Evolutionary conservation across 2,329 filamentous ascomycete species (phyloP).

Genomic region (Clarireedia hainanense): DNA sequence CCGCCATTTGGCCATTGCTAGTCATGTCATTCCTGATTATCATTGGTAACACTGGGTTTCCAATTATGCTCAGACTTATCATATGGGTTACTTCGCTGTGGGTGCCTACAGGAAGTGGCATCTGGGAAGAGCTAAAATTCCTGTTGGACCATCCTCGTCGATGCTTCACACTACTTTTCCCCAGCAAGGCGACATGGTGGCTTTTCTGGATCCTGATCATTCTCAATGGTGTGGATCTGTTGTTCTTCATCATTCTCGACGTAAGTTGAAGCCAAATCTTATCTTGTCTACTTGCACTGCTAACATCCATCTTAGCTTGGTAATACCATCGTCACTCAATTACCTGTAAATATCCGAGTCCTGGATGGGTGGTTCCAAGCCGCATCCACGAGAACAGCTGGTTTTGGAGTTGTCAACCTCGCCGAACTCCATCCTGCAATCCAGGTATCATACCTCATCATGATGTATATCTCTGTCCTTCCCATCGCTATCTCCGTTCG

Average conservation of each 20-base stretch:
- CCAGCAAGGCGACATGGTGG: conserved; percentile 89
- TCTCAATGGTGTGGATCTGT: conserved; percentile 75
- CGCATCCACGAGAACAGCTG: conserved; percentile 80
- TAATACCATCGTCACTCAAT: conserved; percentile 54
- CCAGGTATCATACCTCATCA: conserved; percentile 89
- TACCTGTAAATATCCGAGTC: conserved; percentile 68
- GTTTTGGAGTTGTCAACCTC: conserved; percentile 76
- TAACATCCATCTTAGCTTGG: conserved; percentile 49
- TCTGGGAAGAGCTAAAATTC: conserved; percentile 88
- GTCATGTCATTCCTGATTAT: conserved; percentile 81
- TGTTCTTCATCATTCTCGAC: conserved; percentile 91
- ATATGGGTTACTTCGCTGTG: conserved; percentile 75
- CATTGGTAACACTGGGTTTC: conserved; percentile 92
- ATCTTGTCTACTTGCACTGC: neutral
- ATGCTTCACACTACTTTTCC: conserved; percentile 93
- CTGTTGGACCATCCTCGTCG: conserved; percentile 89
- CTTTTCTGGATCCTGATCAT: conserved; percentile 77
- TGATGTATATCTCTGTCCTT: conserved; percentile 99
- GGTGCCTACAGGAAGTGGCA: conserved; percentile 54
- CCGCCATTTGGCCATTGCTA: conserved; percentile 66
- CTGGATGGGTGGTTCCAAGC: conserved; percentile 88
- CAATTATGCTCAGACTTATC: conserved; percentile 85
- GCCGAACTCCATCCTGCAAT: conserved; percentile 77
- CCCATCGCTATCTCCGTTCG: conserved; percentile 94
- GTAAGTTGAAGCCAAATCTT: conserved; percentile 40